A percentile compares a stretch with the other conserved stretches of the same genome.
Conservation (phyloP, 306 rosid genomes). For the Cucurbita ficifolia region DNA sequence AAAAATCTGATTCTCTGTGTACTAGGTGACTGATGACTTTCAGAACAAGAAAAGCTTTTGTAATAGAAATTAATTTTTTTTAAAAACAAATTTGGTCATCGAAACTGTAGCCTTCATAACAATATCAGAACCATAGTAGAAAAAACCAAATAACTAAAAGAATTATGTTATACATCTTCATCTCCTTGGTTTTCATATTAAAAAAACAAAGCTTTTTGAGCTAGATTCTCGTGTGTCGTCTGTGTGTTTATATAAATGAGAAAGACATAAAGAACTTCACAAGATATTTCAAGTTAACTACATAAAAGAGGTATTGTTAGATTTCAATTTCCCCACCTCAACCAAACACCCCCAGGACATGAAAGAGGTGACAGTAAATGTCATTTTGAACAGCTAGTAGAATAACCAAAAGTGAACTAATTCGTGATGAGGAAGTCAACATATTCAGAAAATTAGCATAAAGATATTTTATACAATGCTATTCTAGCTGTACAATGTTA, state of each 20-base stretch:
- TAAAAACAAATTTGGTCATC: not conserved
- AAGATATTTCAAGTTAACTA: not conserved
- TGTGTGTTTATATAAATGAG: not conserved
- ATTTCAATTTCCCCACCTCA: not conserved
- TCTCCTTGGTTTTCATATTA: not conserved
- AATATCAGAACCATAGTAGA: not conserved
- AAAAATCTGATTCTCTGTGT: not conserved
- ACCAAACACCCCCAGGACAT: not conserved
- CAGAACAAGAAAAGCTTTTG: not conserved
- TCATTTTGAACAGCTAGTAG: not conserved
- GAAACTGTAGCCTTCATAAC: not conserved
- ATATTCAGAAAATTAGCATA: not conserved
- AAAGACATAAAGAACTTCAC: not conserved
- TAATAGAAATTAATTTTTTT: not conserved
- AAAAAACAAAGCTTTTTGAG: not conserved
- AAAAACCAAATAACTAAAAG: not conserved
- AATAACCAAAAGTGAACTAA: not conserved
- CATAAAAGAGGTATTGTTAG: not conserved
- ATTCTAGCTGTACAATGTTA: not conserved
- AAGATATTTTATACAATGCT: not conserved
- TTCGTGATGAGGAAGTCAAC: not conserved
- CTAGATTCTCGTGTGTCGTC: not conserved
- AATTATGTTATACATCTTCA: not conserved
- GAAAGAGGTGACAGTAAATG: not conserved
- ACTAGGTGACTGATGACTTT: not conserved